These are phyloP conservation scores for Chionographis japonica DNA, from an alignment of 106 monocot species.

Conservation along the genomic window DNA sequence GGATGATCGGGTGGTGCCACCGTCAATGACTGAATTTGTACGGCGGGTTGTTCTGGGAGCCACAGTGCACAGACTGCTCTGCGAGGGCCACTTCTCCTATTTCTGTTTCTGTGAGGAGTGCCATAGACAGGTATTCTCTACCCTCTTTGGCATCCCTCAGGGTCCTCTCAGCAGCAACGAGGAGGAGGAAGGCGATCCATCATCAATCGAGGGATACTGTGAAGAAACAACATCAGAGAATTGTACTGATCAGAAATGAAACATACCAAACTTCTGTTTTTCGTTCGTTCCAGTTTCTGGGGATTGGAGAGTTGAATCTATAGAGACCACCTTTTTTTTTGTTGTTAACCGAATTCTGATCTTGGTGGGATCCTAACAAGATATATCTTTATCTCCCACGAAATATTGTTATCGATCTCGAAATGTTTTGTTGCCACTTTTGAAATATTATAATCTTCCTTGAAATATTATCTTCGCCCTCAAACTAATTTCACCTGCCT, in stretches of 20 bases:
- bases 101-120: slow-evolving; percentile 51
- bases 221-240: slow-evolving; percentile 13
- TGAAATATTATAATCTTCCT: no score
- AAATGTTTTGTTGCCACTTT: no score
- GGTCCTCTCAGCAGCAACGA: slow-evolving; percentile 27
- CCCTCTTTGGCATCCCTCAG: slow-evolving; percentile 42
- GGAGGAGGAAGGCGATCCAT: slow-evolving; percentile 6
- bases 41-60: slow-evolving; percentile 31
- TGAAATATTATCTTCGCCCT: no score
- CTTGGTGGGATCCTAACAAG: no score
- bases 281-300: no score
- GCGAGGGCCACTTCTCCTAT: slow-evolving; percentile 48
- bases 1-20: slow-evolving; percentile 47
- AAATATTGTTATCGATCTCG: no score
- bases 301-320: no score
- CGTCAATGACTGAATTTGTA: slow-evolving; percentile 34
- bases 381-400: no score
- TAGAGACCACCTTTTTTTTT: no score
- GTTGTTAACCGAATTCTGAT: no score
- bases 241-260: slow-evolving; percentile 11
- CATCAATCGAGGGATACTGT: slow-evolving; percentile 5
- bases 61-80: slow-evolving; percentile 28
- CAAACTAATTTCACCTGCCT: no score
- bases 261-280: no score
- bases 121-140: slow-evolving; percentile 38